These are phyloP conservation scores for Xylaria sp. DNA, from an alignment of 2,329 filamentous ascomycete species.

Conservation along the genomic window DNA sequence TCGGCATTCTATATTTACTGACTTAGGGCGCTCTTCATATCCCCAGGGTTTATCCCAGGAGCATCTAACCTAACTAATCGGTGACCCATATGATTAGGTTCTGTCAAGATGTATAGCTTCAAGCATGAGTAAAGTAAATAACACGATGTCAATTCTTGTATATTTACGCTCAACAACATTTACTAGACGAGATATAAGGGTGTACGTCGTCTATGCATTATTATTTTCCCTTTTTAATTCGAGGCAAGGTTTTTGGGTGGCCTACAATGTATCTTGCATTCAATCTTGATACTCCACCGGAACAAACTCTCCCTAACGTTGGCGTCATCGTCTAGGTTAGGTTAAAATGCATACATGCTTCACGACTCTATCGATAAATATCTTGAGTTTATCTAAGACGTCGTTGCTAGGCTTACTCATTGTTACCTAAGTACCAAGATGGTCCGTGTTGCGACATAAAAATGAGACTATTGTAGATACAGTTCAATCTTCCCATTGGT, in stretches of 20 bases:
- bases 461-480: not conserved
- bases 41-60: not conserved
- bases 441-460: not conserved
- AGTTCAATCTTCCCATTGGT: too few relatives aligned
- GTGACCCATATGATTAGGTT: not conserved
- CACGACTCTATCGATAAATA: not conserved
- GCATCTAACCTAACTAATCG: not conserved
- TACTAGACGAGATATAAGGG: too few relatives aligned
- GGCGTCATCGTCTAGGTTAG: not conserved
- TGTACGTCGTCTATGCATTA: too few relatives aligned
- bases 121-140: not conserved
- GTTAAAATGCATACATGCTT: not conserved
- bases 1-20: not conserved
- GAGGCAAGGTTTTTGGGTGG: not conserved
- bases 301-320: not conserved
- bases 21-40: not conserved
- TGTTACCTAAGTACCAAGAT: not conserved
- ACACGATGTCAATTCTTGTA: not conserved
- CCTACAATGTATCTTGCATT: not conserved
- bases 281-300: not conserved
- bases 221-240: too few relatives aligned
- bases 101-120: not conserved
- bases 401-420: not conserved
- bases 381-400: not conserved
- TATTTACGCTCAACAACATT: not conserved